Base-by-base conservation (phyloP, 1,139 yeast species). In the Kodamaea sp. region DNA sequence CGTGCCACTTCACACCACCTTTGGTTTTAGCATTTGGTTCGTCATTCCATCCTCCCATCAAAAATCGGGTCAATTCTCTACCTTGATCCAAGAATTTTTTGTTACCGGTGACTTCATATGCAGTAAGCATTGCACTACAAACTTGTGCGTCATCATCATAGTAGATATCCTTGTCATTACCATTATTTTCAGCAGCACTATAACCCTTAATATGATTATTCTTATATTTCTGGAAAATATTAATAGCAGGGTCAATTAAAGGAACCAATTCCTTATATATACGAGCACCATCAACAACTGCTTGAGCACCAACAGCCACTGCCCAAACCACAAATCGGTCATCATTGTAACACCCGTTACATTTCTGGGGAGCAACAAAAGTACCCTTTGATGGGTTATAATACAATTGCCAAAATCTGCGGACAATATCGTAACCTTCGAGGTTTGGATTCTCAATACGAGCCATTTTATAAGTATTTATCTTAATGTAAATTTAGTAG, bases 91-190 rank as follows among this genome's bases (percentile, higher is more conserved):
- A 64, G 52, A 66, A 79, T 36, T 63, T 62, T 48, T 63, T 64
- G 46, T 81, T 73, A 1, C 77, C 76, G 1, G 88, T 81, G 22
- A 79, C 87, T 51, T 82, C 88, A 53, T 78, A 83, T 1, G 87
- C 86, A 2, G 82, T 73, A 42, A 83, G 63, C 52, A 81, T 69
- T 8, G 84, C 84, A 49, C 82, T 71, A 12, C 85, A 83, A 10
- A 81, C 81, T 55, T 83, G 90, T 4, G 89, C 90, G 54, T 82
- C 84, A 53, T 83, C 90, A 55, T 83, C 90, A 49, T 79, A 82
- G 57, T 82, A 81, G 35, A 83, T 78, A 55, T 83, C 89, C 35
- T 65, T 65, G 56, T 81, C 83, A 35, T 73, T 75, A 28, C 76
- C 74, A 40, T 63, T 63, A 54, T 76, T 69, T 52, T 75, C 79